Base-by-base conservation (phyloP, 176 grass and related monocot genomes). In the Alopecurus myosuroides region DNA sequence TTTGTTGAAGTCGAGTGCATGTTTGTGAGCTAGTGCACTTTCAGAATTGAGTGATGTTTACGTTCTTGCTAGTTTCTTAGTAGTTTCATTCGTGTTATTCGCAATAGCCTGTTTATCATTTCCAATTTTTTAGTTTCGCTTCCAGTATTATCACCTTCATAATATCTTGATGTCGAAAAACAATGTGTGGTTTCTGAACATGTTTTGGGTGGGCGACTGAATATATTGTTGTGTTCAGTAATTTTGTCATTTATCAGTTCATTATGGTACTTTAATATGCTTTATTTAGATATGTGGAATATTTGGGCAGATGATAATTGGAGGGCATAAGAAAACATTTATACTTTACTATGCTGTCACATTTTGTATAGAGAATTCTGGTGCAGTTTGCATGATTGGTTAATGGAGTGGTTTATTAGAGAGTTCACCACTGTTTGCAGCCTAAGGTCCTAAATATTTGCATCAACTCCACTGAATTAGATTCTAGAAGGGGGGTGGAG, bases 341-440 rank as follows among this genome's bases (percentile, higher is more conserved):
- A 1, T 31, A 20, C 31, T 31, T 29, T 74, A 50, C 71, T 50
- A 30, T 5, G 31, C 15, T 75, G 45, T 50, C 71, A 75, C 44
- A 33, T 17, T 36, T 66, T 35, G 31, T 66, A 64, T 64, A 15
- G 25, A 26, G 10, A 60, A 60, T 13, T 60, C 48, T 51, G 58
- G n/a, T 81, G 58, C n/a, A 50, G 17, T 70, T 77, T 68, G 12
- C 56, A 29, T 14, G 42, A 78, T 85, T 73, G 35, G 14, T 75
- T 57, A 66, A 19, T 22, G 70, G 34, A 48, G 0, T 17, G 41
- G 30, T 52, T 74, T 64, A 17, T 81, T 41, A 17, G 31, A 71
- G 23, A 42, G 7, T 25, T 75, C n/a, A 51, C 1, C 61, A 29
- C 12, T 28, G 3, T 64, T 80, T 85, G 42, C 10, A 52, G 51